phyloP scores from a whole-genome alignment of 768 basidiomycete species.

The Russula dissimulans region DNA sequence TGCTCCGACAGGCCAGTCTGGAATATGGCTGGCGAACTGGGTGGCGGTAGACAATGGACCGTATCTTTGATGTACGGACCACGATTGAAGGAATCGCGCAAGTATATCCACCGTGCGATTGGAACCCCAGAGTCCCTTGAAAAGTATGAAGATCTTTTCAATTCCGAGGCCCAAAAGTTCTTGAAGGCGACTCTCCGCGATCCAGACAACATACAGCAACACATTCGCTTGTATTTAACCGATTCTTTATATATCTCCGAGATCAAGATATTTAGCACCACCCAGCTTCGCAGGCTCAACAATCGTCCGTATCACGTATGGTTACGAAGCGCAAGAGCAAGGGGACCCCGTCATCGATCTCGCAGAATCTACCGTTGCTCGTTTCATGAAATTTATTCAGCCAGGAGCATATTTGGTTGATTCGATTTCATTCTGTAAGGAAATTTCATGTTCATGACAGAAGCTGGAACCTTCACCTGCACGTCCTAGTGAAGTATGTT shows the following conservation, averaged over 20 bases:
- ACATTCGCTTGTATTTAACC: neutral
- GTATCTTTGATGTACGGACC: neutral
- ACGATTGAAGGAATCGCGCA: neutral
- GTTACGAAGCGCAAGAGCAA: constrained; percentile 12
- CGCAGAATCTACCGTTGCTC: neutral
- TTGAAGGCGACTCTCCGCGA: neutral
- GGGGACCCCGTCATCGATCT: neutral
- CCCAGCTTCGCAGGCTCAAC: constrained; percentile 12
- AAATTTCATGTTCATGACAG: neutral
- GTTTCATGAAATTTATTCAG: neutral
- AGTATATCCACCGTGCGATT: neutral
- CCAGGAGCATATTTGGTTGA: neutral
- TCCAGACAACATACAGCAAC: neutral
- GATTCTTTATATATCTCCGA: neutral
- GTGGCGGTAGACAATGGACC: neutral
- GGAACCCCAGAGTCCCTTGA: neutral
- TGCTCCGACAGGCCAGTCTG: neutral
- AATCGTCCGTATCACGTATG: constrained; percentile 22
- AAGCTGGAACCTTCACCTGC: neutral
- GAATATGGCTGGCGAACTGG: neutral
- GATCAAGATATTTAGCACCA: neutral
- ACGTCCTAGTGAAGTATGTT: neutral
- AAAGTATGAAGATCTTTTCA: neutral
- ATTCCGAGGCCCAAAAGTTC: neutral
- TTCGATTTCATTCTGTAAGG: neutral